phyloP scores from a whole-genome alignment of 2,329 filamentous ascomycete genomes.

The Epicoccum nigrum region DNA sequence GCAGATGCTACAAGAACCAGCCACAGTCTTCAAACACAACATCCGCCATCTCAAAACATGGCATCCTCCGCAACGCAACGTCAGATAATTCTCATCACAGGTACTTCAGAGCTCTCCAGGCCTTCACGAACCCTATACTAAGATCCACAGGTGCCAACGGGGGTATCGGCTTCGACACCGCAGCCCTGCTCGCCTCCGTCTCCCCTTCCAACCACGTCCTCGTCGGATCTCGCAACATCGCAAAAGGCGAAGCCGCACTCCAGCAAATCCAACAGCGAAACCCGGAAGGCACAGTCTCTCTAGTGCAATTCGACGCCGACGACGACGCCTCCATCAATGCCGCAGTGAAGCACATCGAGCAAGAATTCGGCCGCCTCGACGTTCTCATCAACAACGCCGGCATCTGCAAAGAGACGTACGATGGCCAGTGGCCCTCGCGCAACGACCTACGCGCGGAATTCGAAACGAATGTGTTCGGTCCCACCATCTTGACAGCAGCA shows the following conservation, averaged over 20 bases:
- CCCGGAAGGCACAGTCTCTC: constrained; percentile 37
- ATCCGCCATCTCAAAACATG: not conserved
- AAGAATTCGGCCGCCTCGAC: constrained; percentile 62
- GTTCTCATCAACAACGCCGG: constrained; percentile 89
- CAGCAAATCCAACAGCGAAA: constrained; percentile 36
- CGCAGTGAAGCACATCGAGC: constrained; percentile 39
- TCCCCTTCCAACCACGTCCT: constrained; percentile 45
- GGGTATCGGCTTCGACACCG: constrained; percentile 46
- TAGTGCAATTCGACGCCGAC: constrained; percentile 47
- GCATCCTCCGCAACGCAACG: constrained; percentile 19
- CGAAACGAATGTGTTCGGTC: constrained; percentile 48
- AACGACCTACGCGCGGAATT: constrained; percentile 31
- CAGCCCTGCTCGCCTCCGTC: constrained; percentile 34
- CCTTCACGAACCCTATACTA: not conserved
- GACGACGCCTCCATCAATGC: constrained; percentile 43
- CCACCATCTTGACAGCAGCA: constrained; percentile 40
- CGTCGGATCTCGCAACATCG: constrained; percentile 40
- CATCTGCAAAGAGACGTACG: constrained; percentile 40
- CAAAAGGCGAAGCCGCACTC: constrained; percentile 42
- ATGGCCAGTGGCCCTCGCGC: constrained; percentile 21
- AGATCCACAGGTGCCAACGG: constrained; percentile 38
- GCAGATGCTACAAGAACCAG: too few species aligned
- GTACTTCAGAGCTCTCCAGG: constrained; percentile 5
- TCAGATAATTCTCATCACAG: constrained; percentile 40
- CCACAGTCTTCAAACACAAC: too few species aligned